phyloP scores from a whole-genome alignment of 1,284 basidiomycete species.

The Apiotrichum porosum region DNA sequence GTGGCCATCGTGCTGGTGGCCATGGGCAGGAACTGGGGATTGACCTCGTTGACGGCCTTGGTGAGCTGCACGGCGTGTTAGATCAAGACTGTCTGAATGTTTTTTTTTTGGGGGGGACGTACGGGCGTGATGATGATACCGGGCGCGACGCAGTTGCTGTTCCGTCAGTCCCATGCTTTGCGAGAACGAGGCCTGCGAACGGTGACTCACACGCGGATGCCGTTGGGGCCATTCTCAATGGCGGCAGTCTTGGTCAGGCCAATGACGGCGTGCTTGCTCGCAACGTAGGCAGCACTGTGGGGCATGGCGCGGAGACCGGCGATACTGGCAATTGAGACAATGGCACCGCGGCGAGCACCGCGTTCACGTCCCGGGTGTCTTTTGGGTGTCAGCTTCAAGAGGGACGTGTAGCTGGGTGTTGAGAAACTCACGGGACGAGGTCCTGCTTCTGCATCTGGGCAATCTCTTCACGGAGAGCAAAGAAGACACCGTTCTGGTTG shows the following conservation, averaged over 20 bases:
- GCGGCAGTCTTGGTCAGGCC: constrained; percentile 18
- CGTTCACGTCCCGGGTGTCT: neutral
- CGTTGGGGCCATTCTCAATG: constrained; percentile 11
- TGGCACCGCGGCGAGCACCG: constrained; percentile 20
- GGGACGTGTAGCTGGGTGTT: too few species aligned
- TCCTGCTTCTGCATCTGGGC: constrained; percentile 21
- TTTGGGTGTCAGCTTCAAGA: too few species aligned
- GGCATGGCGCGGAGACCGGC: constrained; percentile 2
- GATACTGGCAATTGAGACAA: constrained; percentile 18
- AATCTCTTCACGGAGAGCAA: constrained; percentile 17
- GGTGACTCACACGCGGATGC: constrained; percentile 12
- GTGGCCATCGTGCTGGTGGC: constrained; percentile 11
- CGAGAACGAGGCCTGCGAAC: neutral
- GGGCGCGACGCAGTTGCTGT: constrained; percentile 21
- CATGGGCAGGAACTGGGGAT: neutral
- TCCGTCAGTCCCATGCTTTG: too few species aligned
- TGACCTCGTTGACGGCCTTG: neutral
- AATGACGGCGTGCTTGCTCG: constrained; percentile 21
- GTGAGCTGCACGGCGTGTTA: neutral
- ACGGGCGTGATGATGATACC: constrained; percentile 13
- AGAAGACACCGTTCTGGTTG: constrained; percentile 24
- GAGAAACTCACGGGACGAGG: neutral
- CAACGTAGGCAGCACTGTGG: constrained; percentile 9
- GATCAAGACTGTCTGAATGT: too few species aligned
- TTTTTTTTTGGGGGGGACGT: too few species aligned